These are phyloP conservation scores for Tarenaya hassleriana DNA, from an alignment of 345 rosid genomes.

Conservation along the genomic window DNA sequence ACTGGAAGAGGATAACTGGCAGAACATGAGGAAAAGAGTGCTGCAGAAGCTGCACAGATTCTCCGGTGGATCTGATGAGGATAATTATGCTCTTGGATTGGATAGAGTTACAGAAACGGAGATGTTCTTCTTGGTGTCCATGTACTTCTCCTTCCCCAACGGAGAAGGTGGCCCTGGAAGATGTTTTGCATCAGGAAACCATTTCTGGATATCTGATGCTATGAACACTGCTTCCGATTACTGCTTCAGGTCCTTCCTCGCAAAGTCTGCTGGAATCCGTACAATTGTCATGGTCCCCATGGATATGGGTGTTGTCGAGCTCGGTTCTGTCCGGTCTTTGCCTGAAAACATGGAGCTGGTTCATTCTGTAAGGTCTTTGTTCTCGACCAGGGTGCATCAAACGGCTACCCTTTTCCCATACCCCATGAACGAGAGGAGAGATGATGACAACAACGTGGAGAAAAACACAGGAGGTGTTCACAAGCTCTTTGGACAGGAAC, in stretches of 20 bases:
- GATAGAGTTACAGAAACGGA: slow-evolving; percentile 90
- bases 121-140: slow-evolving; percentile 87
- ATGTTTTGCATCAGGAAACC: slow-evolving; percentile 71
- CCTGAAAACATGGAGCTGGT: slow-evolving; percentile 60
- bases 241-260: slow-evolving; percentile 78
- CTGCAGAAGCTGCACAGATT: slow-evolving; percentile 72
- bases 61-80: slow-evolving; percentile 92
- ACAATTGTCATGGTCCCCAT: slow-evolving; percentile 82
- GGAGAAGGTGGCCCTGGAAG: slow-evolving; percentile 93
- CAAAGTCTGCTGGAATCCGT: slow-evolving; percentile 72
- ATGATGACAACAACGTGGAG: too few species aligned
- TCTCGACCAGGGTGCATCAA: slow-evolving; percentile 33
- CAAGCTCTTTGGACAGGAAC: slow-evolving; percentile 77
- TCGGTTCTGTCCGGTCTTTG: slow-evolving; percentile 80
- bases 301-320: slow-evolving; percentile 84
- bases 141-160: slow-evolving; percentile 85
- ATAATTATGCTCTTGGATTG: slow-evolving; percentile 67
- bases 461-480: slow-evolving; percentile 47
- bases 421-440: too few species aligned
- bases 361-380: slow-evolving; percentile 44
- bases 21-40: slow-evolving; percentile 83
- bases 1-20: slow-evolving; percentile 50
- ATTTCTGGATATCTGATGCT: slow-evolving; percentile 62
- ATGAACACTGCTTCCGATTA: slow-evolving; percentile 49
- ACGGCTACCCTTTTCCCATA: too few species aligned